These are phyloP conservation scores for Mycena vitilis DNA, from an alignment of 768 basidiomycete genomes.

Conservation along the genomic window DNA sequence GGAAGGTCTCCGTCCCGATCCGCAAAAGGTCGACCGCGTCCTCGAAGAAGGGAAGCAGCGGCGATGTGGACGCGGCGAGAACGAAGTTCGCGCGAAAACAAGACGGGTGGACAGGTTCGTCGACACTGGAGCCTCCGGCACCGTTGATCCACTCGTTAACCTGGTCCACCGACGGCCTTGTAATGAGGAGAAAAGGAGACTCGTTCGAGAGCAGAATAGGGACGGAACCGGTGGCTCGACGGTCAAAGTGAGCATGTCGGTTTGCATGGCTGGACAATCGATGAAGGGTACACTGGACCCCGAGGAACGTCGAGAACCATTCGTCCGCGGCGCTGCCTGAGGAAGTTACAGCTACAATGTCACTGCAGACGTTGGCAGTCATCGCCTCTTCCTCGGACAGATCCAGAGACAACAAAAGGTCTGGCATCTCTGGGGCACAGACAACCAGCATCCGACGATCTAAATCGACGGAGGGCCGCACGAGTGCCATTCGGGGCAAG, in stretches of 20 bases:
- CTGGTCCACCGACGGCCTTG: conserved; percentile 34
- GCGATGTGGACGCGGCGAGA: conserved; percentile 13
- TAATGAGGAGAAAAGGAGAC: conserved; percentile 37
- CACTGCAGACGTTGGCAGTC: conserved; percentile 31
- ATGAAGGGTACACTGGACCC: conserved; percentile 28
- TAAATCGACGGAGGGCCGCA: conserved; percentile 31
- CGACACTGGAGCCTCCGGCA: not conserved
- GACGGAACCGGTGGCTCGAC: conserved; percentile 26
- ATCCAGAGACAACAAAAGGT: conserved; percentile 28
- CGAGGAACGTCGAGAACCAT: conserved; percentile 36
- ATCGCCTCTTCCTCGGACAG: conserved; percentile 2
- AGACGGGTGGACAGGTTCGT: conserved; percentile 23
- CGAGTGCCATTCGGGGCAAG: conserved; percentile 33
- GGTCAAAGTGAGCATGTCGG: conserved; percentile 36
- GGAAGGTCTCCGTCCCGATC: conserved; percentile 36
- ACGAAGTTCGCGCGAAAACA: conserved; percentile 38
- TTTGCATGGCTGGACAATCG: conserved; percentile 21
- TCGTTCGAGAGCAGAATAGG: conserved; percentile 38
- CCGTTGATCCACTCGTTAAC: conserved; percentile 34
- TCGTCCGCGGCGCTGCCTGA: conserved; percentile 16
- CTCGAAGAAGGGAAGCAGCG: conserved; percentile 33
- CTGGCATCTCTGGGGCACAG: conserved; percentile 26
- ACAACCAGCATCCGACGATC: conserved; percentile 23
- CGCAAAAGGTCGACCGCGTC: conserved; percentile 34
- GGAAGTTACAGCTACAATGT: conserved; percentile 27